Evolutionary conservation across 2,329 filamentous ascomycete genomes (phyloP).

Genomic region (Lecanoromycetidae sp.): DNA sequence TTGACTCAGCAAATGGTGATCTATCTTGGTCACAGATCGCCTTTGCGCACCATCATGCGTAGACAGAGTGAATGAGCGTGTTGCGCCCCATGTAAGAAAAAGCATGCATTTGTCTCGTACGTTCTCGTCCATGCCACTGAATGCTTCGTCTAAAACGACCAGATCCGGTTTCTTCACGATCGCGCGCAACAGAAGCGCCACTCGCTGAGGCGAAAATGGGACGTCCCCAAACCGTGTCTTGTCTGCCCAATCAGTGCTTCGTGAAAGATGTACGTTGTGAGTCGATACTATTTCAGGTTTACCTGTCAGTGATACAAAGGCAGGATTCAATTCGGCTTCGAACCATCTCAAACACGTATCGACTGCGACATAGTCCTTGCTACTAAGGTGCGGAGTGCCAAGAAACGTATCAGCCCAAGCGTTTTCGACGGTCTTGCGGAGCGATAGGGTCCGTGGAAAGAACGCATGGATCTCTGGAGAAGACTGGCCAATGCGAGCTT

Average conservation of each 20-base stretch:
- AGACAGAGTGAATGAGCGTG: constrained; percentile 25
- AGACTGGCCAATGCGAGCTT: constrained; percentile 79
- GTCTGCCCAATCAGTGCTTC: constrained; percentile 50
- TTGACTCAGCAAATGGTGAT: not conserved
- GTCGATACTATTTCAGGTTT: not conserved
- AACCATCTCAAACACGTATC: constrained; percentile 67
- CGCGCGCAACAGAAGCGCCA: constrained; percentile 72
- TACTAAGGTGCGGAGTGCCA: constrained; percentile 52
- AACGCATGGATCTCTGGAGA: constrained; percentile 89
- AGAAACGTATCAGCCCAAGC: constrained; percentile 86
- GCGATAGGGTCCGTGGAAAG: constrained; percentile 65
- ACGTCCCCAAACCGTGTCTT: constrained; percentile 58
- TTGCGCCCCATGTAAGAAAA: constrained; percentile 59
- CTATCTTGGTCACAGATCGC: not conserved
- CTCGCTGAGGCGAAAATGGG: constrained; percentile 70
- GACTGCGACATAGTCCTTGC: constrained; percentile 46
- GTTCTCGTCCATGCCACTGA: constrained; percentile 69
- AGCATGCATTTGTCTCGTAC: constrained; percentile 77
- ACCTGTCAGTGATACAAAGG: not conserved
- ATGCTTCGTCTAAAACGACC: constrained; percentile 76
- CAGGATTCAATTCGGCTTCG: constrained; percentile 59
- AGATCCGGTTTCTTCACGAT: constrained; percentile 71
- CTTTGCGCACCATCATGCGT: too few species aligned
- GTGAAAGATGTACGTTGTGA: too few species aligned
- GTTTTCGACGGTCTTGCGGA: constrained; percentile 66